These are phyloP conservation scores for Annona cherimola DNA, from an alignment of 164 flowering plant genomes.

Conservation along the genomic window DNA sequence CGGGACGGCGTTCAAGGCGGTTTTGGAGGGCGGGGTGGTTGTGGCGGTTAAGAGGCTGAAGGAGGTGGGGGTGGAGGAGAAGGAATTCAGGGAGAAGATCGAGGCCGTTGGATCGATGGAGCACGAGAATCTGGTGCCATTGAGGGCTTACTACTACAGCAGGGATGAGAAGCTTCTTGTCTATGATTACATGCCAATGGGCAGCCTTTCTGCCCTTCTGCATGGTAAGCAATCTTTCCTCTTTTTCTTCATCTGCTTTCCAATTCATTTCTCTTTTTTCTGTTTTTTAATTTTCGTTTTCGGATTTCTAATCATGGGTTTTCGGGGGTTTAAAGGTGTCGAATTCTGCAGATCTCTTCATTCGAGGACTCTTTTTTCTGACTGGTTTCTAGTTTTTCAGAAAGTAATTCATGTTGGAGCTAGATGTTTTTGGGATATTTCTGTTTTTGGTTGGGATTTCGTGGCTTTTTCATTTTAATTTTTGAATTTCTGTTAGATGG, in stretches of 20 bases:
- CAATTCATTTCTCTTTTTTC: not conserved
- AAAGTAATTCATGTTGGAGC: too few relatives aligned
- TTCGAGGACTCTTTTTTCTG: not conserved
- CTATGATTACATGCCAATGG: slow-evolving; percentile 85
- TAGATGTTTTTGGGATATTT: too few relatives aligned
- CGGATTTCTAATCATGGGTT: not conserved
- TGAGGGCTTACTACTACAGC: slow-evolving; percentile 72
- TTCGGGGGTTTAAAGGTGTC: not conserved
- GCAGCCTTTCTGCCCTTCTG: slow-evolving; percentile 93
- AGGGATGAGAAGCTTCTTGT: slow-evolving; percentile 86
- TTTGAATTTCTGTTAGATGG: too few relatives aligned
- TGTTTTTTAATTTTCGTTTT: slow-evolving; percentile 7
- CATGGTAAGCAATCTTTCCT: slow-evolving; percentile 56
- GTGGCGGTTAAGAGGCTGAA: slow-evolving; percentile 93
- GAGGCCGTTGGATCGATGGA: slow-evolving; percentile 59
- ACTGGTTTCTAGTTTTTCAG: too few relatives aligned
- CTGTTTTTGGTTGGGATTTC: too few relatives aligned
- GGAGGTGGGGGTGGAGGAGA: slow-evolving; percentile 60
- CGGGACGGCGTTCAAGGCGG: slow-evolving; percentile 77
- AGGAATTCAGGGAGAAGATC: slow-evolving; percentile 73
- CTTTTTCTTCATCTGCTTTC: not conserved
- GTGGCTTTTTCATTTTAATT: too few relatives aligned
- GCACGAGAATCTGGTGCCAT: slow-evolving; percentile 70
- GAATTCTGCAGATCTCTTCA: not conserved
- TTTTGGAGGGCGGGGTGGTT: slow-evolving; percentile 50